phyloP scores from a whole-genome alignment of 2,329 filamentous ascomycete genomes.

The Fonsecaea pedrosoi region DNA sequence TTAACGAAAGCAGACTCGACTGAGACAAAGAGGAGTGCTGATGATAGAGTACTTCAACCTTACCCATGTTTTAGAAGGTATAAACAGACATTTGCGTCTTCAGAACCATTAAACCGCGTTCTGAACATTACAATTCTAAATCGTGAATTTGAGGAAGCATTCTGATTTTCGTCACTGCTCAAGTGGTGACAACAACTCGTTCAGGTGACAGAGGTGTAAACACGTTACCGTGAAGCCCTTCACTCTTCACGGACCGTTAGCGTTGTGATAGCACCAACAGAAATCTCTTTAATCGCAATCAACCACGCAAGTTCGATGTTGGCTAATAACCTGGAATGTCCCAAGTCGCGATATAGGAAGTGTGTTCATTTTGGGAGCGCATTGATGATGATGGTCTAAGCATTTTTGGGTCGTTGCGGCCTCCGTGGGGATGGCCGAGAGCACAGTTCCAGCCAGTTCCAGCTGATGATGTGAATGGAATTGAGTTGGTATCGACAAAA shows the following conservation, averaged over 20 bases:
- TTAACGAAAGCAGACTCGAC: neutral
- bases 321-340: too few species aligned
- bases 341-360: too few species aligned
- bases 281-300: neutral
- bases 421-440: neutral
- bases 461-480: neutral
- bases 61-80: neutral
- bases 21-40: neutral
- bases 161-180: neutral
- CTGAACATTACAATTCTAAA: neutral
- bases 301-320: neutral
- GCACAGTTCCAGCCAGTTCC: neutral
- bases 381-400: neutral
- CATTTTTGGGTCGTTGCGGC: neutral
- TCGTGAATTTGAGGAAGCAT: neutral
- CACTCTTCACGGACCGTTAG: neutral
- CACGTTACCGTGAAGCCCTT: neutral
- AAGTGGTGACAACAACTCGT: neutral
- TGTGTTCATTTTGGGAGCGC: too few species aligned
- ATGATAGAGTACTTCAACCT: neutral
- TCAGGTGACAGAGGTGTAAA: neutral
- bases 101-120: neutral
- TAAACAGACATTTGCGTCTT: neutral
- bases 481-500: neutral
- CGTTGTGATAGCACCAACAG: neutral